Evolutionary conservation across 192 early-diverging fungal species (phyloP), one percentile per base, ranked within the genome.

Genomic region (Backusella luteola): DNA sequence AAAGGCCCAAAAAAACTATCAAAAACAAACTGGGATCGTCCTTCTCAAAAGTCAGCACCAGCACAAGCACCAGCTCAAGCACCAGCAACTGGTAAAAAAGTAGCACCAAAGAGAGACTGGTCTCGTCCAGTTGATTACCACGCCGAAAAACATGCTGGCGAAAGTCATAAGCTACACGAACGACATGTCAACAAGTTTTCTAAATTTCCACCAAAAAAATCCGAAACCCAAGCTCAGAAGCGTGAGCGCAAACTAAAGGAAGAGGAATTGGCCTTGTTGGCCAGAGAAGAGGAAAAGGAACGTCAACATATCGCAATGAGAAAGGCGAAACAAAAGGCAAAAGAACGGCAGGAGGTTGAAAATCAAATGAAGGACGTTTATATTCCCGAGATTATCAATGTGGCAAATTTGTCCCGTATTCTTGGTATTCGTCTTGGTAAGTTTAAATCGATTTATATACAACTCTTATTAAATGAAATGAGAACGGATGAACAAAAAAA

Each of bases 331-430:
- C 69, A 74, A 23, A 69, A 67, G 32, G 74, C 77, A 41, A 76
- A 76, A n/a, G 77, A 75, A 69, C 44, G 69, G 39, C 63, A 78
- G 29, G 32, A 46, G 14, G 46, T n/a, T 9, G 69, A 76, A 41
- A 49, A 29, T 36, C 86, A 89, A 42, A 67, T 83, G 7, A 74
- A 84, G 67, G 93, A 96, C 75, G 85, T 97, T 19, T 86, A 88
- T 71, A 83, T 99, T 66, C 95, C 93, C 1, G 90, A 95, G 8
- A 91, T 91, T 15, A 91, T 97, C 73, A 94, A 88, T 23, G 93
- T 97, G 9, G 90, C 93, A 11, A 93, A 95, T 66, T 77, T 99
- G 70, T 91, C 93, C 14, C 87, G 90, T 73, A 81, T 97, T 21
- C 76, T 98, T 26, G 93, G 91, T 35, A 90, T 95, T 8, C 84